Evolutionary conservation across 257 asterid genomes (phyloP).

Genomic region (Solanum gracilifrons): DNA sequence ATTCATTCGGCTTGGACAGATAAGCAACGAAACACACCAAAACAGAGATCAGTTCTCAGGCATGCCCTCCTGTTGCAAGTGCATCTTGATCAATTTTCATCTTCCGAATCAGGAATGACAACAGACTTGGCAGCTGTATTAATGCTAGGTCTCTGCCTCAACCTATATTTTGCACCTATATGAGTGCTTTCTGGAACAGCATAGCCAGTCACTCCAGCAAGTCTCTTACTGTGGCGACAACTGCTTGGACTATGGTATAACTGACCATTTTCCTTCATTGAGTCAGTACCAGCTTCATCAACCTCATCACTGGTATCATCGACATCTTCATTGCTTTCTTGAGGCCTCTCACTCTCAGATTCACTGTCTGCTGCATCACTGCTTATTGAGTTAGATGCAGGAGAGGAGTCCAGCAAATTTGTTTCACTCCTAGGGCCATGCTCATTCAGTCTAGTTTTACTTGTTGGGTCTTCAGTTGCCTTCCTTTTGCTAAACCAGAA

Average conservation of each 20-base stretch:
- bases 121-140: slow-evolving; percentile 37
- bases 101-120: slow-evolving; percentile 58
- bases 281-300: slow-evolving; percentile 7
- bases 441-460: slow-evolving; percentile 11
- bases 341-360: slow-evolving; percentile 4
- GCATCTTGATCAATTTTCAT: slow-evolving; percentile 20
- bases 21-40: neutral
- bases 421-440: slow-evolving; percentile 6
- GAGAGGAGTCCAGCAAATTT: slow-evolving; percentile 14
- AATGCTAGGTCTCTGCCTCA: slow-evolving; percentile 45
- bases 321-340: slow-evolving; percentile 9
- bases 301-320: slow-evolving; percentile 26
- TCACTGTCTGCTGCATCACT: slow-evolving; percentile 27
- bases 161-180: slow-evolving; percentile 40
- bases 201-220: slow-evolving; percentile 34
- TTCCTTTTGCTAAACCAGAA: slow-evolving; percentile 40
- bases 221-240: slow-evolving; percentile 27
- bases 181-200: slow-evolving; percentile 29
- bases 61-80: neutral
- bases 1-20: neutral
- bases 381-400: slow-evolving; percentile 18
- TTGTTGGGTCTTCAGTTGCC: slow-evolving; percentile 18
- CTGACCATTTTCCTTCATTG: slow-evolving; percentile 13
- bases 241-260: slow-evolving; percentile 18
- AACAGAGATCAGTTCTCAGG: neutral